Conservation (phyloP, 2,329 filamentous ascomycete genomes). For the Neofusicoccum sp. region DNA sequence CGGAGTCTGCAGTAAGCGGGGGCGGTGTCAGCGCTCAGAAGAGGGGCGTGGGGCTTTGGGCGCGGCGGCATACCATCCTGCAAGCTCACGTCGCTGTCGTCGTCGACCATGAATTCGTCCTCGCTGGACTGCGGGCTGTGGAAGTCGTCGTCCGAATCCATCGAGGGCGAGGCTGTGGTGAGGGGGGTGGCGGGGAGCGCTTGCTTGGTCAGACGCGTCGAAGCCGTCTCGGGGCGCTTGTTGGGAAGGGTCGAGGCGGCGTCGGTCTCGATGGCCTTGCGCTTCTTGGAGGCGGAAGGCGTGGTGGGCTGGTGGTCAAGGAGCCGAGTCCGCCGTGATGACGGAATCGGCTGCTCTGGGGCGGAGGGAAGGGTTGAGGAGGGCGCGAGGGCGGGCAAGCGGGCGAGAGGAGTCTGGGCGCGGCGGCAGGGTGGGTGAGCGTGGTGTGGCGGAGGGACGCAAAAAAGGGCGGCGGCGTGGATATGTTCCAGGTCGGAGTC, state of each 20-base stretch:
- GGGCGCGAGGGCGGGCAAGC: not conserved
- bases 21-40: constrained; percentile 21
- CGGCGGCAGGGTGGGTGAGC: constrained; percentile 1
- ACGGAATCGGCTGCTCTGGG: constrained; percentile 35
- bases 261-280: constrained; percentile 39
- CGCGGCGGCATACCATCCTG: constrained; percentile 40
- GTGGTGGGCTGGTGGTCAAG: constrained; percentile 33
- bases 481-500: constrained; percentile 12
- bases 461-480: not conserved
- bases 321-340: constrained; percentile 39
- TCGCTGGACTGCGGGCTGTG: constrained; percentile 81
- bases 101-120: constrained; percentile 69
- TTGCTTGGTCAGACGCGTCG: constrained; percentile 13
- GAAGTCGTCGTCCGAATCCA: constrained; percentile 96
- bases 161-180: constrained; percentile 51
- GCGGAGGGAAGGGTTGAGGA: constrained; percentile 1
- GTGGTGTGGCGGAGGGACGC: constrained; percentile 3
- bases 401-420: not conserved
- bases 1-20: constrained; percentile 40
- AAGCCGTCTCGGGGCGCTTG: constrained; percentile 28
- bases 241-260: constrained; percentile 31
- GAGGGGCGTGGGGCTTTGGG: not conserved
- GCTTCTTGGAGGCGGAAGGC: constrained; percentile 37
- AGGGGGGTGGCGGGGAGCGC: constrained; percentile 33
- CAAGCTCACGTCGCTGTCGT: constrained; percentile 67